Evolutionary conservation across 2,329 filamentous ascomycete genomes (phyloP).

Genomic region (Drechslerella dactyloides): DNA sequence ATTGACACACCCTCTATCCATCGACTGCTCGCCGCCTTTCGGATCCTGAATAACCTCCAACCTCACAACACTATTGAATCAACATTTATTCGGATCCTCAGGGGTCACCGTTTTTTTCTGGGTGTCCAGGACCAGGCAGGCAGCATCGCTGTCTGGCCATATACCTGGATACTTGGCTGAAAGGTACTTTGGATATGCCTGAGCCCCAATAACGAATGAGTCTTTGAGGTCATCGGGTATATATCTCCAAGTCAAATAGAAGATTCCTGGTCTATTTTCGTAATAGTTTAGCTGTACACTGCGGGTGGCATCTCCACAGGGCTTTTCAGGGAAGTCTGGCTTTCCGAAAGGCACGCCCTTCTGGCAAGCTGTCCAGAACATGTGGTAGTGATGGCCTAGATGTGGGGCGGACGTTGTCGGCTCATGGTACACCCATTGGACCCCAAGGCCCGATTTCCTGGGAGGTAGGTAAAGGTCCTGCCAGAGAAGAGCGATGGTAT

Average conservation of each 20-base stretch:
- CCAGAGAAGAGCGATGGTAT: not conserved
- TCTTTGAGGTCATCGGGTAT: not conserved
- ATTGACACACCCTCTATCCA: too few relatives aligned
- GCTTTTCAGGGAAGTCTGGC: not conserved
- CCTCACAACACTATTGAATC: too few relatives aligned
- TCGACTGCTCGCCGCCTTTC: too few relatives aligned
- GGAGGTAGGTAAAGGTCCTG: not conserved
- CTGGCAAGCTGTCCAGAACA: not conserved
- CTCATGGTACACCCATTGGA: not conserved
- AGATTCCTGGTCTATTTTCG: not conserved
- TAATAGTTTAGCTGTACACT: not conserved
- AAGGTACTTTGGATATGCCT: not conserved
- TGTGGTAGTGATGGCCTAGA: not conserved
- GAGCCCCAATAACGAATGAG: not conserved
- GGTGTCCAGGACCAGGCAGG: too few relatives aligned
- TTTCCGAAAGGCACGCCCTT: not conserved
- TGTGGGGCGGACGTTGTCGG: not conserved
- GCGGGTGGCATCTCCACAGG: not conserved
- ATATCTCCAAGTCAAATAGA: not conserved
- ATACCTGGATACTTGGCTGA: too few relatives aligned
- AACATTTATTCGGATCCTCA: too few relatives aligned
- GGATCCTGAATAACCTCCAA: too few relatives aligned
- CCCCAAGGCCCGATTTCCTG: not conserved
- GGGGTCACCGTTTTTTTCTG: too few relatives aligned
- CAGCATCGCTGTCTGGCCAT: too few relatives aligned